These are phyloP conservation scores for Lentinula edodes DNA, from an alignment of 768 basidiomycete species.

Conservation along the genomic window DNA sequence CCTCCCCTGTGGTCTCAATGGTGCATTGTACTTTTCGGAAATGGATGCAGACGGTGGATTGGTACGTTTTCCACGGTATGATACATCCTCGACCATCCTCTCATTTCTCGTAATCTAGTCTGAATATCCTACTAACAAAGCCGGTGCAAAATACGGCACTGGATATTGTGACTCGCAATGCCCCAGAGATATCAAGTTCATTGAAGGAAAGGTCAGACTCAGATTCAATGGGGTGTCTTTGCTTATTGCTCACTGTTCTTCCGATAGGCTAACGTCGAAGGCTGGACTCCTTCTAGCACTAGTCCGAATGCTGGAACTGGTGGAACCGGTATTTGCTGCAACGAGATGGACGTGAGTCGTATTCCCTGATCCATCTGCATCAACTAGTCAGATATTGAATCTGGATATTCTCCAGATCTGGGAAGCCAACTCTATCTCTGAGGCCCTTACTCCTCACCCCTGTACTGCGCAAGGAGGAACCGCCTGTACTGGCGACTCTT, in stretches of 20 bases:
- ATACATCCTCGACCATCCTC: constrained; percentile 23
- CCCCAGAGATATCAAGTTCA: constrained; percentile 43
- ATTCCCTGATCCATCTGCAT: background rate
- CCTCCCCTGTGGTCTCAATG: constrained; percentile 56
- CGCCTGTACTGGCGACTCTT: constrained; percentile 27
- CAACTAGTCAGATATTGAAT: background rate
- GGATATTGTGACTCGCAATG: constrained; percentile 28
- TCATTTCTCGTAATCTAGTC: constrained; percentile 17
- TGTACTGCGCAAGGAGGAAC: constrained; percentile 29
- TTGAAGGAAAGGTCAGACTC: constrained; percentile 36
- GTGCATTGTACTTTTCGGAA: constrained; percentile 54
- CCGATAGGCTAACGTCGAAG: constrained; percentile 29
- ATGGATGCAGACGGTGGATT: constrained; percentile 49
- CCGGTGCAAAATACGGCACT: constrained; percentile 25
- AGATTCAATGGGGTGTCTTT: constrained; percentile 23
- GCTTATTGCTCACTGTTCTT: constrained; percentile 21
- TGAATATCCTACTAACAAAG: constrained; percentile 30
- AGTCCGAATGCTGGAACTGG: constrained; percentile 33
- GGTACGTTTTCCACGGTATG: background rate
- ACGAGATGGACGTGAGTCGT: constrained; percentile 29
- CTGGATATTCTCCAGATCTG: constrained; percentile 18
- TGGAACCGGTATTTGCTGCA: constrained; percentile 27
- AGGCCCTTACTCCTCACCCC: constrained; percentile 37
- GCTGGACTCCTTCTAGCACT: constrained; percentile 24
- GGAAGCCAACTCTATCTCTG: constrained; percentile 36